phyloP scores from a whole-genome alignment of 306 rosid species.

The Cucumis hystrix region DNA sequence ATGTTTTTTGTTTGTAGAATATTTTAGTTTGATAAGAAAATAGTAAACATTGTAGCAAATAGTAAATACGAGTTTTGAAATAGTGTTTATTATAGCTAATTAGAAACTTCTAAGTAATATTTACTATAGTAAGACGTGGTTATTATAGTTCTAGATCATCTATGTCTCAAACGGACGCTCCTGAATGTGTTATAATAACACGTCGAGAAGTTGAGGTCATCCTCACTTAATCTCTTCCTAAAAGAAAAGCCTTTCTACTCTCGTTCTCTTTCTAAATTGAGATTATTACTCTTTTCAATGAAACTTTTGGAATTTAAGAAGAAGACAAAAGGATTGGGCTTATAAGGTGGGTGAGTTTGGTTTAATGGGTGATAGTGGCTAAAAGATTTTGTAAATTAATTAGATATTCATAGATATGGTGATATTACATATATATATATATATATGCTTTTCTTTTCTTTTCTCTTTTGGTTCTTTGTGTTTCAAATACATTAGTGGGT shows the following conservation, averaged over 20 bases:
- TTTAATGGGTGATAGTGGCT: constrained; percentile 6
- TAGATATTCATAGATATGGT: constrained; percentile 4
- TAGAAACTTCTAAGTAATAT: too few species aligned
- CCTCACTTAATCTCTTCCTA: too few species aligned
- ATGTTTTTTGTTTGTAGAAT: too few species aligned
- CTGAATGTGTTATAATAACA: too few species aligned
- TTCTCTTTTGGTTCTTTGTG: background rate
- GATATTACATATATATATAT: background rate
- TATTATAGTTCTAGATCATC: too few species aligned
- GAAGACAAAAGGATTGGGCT: background rate
- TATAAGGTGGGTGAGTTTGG: background rate
- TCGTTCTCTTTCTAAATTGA: background rate
- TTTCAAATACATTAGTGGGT: background rate
- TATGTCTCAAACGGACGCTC: too few species aligned
- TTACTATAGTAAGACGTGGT: too few species aligned
- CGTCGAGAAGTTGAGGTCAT: too few species aligned
- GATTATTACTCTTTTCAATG: background rate
- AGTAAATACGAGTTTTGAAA: too few species aligned
- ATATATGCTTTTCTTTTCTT: background rate
- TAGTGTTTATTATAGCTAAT: too few species aligned
- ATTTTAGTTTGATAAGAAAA: too few species aligned
- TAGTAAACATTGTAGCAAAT: too few species aligned
- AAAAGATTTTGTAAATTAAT: constrained; percentile 4
- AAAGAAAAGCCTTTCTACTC: background rate
- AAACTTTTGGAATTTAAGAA: background rate